Base-by-base conservation (phyloP, 139 green algal genomes). In the Tetradesmus obliquus region DNA sequence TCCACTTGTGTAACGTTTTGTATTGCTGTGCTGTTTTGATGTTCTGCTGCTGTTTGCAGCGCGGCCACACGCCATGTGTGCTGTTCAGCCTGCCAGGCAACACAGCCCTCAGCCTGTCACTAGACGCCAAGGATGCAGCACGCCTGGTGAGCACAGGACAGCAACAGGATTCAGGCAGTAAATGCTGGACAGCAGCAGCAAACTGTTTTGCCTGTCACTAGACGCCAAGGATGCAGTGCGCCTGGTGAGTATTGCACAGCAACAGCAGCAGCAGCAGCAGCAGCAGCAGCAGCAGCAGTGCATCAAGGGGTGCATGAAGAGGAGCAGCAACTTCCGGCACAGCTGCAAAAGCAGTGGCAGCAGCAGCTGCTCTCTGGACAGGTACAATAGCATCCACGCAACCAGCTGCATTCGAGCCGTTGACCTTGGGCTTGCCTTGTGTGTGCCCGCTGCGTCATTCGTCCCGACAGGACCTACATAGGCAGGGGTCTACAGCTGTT, bases 41-140 rank as follows among this genome's bases (percentile, higher is more conserved):
- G 74, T 82, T 13, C 6, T 55, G 3, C 1, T 85, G 80, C 32
- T 81, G 22, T 22, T 84, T 85, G 69, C 71, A 84, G 71, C 22
- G 45, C 24, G 69, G 86, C 15, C 71, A 60, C 10, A 90, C 86
- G n/a, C 86, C 86, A 0, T 84, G 86, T 71, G 71, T 84, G 60
- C 53, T 90, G 53, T 90, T 84, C 22, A 90, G 86, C n/a, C 8
- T 90, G 17, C 86, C 86, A 24, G 86, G 86, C 51, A 90, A 90
- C 12, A 6, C 84, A 2, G 55, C 86, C 13, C 2, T 90, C 20
- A 72, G 71, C 71, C 10, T 90, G 1, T 66, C 71, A 7, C 19
- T 90, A 13, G 86, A 90, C 71, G 84, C 53, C 55, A 90, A 83
- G 24, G 71, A 84, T 55, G 86, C 86, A 32, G 86, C 86, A 69